Evolutionary conservation across 2,329 filamentous ascomycete species (phyloP).

Genomic region (Onygenales sp.): DNA sequence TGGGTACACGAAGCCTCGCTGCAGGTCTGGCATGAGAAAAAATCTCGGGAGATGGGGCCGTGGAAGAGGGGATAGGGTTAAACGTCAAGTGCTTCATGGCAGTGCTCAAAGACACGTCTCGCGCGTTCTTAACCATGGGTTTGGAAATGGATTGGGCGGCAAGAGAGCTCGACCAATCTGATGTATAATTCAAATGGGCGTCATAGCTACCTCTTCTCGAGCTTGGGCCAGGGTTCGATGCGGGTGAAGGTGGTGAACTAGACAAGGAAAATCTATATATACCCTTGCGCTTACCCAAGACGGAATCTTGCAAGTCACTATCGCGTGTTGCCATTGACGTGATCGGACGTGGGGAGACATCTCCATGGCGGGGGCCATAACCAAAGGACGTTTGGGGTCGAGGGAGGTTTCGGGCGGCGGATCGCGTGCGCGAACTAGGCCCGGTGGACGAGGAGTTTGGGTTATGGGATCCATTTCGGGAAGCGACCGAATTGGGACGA

Average conservation of each 20-base stretch:
- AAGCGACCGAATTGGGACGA: conserved; percentile 32
- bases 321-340: conserved; percentile 34
- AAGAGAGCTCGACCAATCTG: conserved; percentile 20
- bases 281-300: conserved; percentile 44
- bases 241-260: conserved; percentile 15
- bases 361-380: conserved; percentile 40
- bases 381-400: conserved; percentile 46
- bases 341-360: conserved; percentile 29
- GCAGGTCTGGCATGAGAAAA: conserved; percentile 8
- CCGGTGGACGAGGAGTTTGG: conserved; percentile 52
- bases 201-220: conserved; percentile 15
- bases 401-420: conserved; percentile 24
- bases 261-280: conserved; percentile 31
- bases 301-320: conserved; percentile 25
- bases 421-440: conserved; percentile 39
- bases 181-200: conserved; percentile 16
- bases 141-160: conserved; percentile 12
- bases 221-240: conserved; percentile 8
- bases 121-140: conserved; percentile 4
- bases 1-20: conserved; percentile 13
- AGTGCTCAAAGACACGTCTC: conserved; percentile 29
- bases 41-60: conserved; percentile 21
- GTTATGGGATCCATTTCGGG: conserved; percentile 35
- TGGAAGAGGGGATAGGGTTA: conserved; percentile 9
- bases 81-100: conserved; percentile 24